Evolutionary conservation across 2,329 filamentous ascomycete genomes (phyloP), one percentile per base, ranked within the genome.

Genomic region (Fusarium sp.): DNA sequence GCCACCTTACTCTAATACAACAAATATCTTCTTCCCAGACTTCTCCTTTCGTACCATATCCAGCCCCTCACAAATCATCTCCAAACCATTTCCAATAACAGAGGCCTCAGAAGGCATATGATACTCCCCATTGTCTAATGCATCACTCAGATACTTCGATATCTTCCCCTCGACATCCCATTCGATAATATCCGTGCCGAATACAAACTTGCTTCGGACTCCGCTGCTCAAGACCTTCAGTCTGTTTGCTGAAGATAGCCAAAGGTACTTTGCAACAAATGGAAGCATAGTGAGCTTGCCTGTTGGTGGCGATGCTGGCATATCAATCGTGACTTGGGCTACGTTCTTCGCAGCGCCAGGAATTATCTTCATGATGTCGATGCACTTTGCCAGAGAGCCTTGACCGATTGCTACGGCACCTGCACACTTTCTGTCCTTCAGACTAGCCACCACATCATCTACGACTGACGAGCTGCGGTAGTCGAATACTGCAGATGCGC

Each of bases 131-230:
- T 37, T 9, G 1, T 23, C 18, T 2, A 67, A 2, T 5, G 54
- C 46, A 5, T 38, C 35, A 12, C 18, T 37, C 1, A 67, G 6
- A 5, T 19, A 61, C 2, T 2, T 10, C 2, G 64, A 23, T 6
- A 67, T 9, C 5, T 42, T 53, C 0, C 46, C 63, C 2, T 67
- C 40, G 0, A 0, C 12, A 28, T 67, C 65, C 65, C 65, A 67
- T 1, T 67, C 65, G 1, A 67, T 53, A 0, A 67, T 43, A 5
- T 67, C 65, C 1, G 65, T 67, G 0, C 63, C 65, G 15, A 67
- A 67, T 6, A 67, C 65, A 37, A 67, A 67, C 12, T 67, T 67
- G 40, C 63, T 53, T 15, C 30, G 40, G 0, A 67, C 46, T 5
- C 65, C 63, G 30, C 44, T 67, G 1, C 6, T 53, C 3, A 42